These are phyloP conservation scores for Carallia brachiata DNA, from an alignment of 345 rosid genomes.

Conservation along the genomic window DNA sequence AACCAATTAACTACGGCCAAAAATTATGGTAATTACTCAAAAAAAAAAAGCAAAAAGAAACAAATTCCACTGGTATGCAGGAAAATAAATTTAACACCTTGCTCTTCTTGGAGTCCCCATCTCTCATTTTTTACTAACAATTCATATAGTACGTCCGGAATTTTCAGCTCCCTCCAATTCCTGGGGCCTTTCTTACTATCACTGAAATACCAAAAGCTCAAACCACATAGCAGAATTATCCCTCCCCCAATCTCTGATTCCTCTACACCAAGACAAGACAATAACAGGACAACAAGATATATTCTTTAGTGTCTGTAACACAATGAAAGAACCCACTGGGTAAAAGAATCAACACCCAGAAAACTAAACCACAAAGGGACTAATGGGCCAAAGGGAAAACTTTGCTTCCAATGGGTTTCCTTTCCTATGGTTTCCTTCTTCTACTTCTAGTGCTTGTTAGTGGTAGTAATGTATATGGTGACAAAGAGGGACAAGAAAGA, in stretches of 20 bases:
- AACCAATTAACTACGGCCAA: conserved; percentile 10
- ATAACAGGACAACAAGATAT: conserved; percentile 11
- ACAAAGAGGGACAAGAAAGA: conserved; percentile 22
- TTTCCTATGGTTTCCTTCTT: conserved; percentile 14
- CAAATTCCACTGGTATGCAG: conserved; percentile 5
- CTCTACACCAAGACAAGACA: neutral
- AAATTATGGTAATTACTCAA: neutral
- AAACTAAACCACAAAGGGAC: conserved; percentile 1
- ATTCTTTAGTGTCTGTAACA: conserved; percentile 1
- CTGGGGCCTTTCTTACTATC: conserved; percentile 22
- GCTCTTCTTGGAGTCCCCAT: conserved; percentile 80
- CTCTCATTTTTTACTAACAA: conserved; percentile 65
- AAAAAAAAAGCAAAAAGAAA: conserved; percentile 4
- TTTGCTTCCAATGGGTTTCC: conserved; percentile 19
- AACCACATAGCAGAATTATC: conserved; percentile 16
- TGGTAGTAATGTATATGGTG: conserved; percentile 21
- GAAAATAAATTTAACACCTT: conserved; percentile 54
- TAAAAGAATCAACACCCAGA: neutral
- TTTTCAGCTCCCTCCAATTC: conserved; percentile 15
- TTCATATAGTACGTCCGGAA: conserved; percentile 33
- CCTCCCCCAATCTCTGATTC: conserved; percentile 17
- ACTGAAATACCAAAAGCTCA: conserved; percentile 19
- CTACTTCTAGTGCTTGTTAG: conserved; percentile 12
- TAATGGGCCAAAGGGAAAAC: conserved; percentile 23
- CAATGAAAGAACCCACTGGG: neutral